A percentile compares a stretch with the other conserved stretches of the same genome.
These are phyloP conservation scores for Pythium diclinum DNA, from an alignment of 352 stramenopile genomes.

Conservation along the genomic window DNA sequence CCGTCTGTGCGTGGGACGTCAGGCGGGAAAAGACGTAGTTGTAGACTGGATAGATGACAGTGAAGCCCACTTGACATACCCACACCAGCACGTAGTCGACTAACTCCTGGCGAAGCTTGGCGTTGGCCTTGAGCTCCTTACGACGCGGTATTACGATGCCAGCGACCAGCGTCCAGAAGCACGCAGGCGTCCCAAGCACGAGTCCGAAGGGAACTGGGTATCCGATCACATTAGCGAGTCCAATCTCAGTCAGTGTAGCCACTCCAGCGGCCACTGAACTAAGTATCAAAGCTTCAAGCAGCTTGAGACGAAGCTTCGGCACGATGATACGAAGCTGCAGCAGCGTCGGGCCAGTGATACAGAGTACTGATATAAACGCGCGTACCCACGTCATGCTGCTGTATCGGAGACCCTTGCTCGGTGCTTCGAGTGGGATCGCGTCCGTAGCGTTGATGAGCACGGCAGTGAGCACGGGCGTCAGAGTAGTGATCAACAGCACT, in stretches of 20 bases:
- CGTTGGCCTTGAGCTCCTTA: background rate
- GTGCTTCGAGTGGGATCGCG: background rate
- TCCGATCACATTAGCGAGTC: background rate
- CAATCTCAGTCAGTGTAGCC: background rate
- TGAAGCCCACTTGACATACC: slow-evolving; percentile 11
- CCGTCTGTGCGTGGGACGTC: slow-evolving; percentile 19
- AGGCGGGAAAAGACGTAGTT: slow-evolving; percentile 22
- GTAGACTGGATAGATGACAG: slow-evolving; percentile 21
- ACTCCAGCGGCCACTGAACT: background rate
- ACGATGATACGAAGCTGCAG: background rate
- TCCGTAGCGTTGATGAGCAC: background rate
- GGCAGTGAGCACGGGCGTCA: background rate
- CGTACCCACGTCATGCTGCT: background rate
- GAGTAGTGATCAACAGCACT: background rate
- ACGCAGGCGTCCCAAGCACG: background rate
- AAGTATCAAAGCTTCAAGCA: background rate
- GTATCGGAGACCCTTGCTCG: background rate
- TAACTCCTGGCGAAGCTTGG: background rate
- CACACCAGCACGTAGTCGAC: slow-evolving; percentile 7
- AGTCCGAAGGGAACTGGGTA: slow-evolving; percentile 7
- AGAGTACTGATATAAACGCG: background rate
- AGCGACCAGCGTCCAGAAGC: background rate
- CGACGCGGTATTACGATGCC: background rate
- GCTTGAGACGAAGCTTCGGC: background rate
- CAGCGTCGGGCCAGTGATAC: background rate